Base-by-base conservation (phyloP, 2,329 filamentous ascomycete species). In the Aspergillus thermomutatus region DNA sequence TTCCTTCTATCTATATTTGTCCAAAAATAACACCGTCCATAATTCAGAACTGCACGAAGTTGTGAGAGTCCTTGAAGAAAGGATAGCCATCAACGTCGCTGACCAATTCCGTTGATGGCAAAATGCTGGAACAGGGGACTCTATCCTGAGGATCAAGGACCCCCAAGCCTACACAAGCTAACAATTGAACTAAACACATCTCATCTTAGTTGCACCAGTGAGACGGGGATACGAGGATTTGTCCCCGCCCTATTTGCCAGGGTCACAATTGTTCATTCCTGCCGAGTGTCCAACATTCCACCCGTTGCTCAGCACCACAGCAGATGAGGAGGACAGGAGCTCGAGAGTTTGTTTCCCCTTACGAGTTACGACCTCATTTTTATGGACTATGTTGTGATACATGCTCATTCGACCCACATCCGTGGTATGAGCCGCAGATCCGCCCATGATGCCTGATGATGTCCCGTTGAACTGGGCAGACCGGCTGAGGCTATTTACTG, bases 351-450 rank as follows among this genome's bases (percentile, higher is more conserved):
- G 5, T 7, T 34, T 37, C 31, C 31, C 31, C 14, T 37, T 37
- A 7, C 7, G 6, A 17, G 14, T 37, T 37, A 7, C 7, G 6
- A 17, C 5, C 14, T 37, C 17, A 31, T 31, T n/a, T 34, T 7
- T 37, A 37, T 17, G 31, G 6, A 37, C 14, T n/a, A 17, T 37
- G 31, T 37, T n/a, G 31, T 37, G 14, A 37, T 14, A 37, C 31
- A 37, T 43, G 40, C n/a, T 41, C 9, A 19, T 28, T 45, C 31
- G 53, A 50, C 53, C 53, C 53, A 55, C 40, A 37, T 37, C 48
- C 26, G n/a, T 31, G 19, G 34, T 46, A 55, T 55, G 53, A 55
- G 48, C 53, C 47, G 37, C 53, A 55, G 53, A 50, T 50, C 49
- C 19, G 53, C 37, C 26, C n/a, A 54, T 50, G 46, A 19, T 48